Base-by-base conservation (phyloP, 225 moss, liverwort and hornwort genomes). In the Bryum argenteum region DNA sequence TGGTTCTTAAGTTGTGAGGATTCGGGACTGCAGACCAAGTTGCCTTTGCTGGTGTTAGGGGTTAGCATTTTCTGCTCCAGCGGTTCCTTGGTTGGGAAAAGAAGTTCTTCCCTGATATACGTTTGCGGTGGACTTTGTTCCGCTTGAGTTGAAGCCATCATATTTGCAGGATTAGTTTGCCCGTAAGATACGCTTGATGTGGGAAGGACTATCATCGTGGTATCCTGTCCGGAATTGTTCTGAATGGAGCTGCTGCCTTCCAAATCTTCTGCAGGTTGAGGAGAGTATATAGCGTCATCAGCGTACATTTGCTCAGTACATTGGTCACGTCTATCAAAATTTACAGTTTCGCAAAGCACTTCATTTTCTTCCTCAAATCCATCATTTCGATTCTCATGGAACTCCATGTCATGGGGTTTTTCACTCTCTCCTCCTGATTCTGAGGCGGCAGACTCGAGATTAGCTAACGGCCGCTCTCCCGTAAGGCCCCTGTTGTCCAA, bases 201-300 rank as follows among this genome's bases (percentile, higher is more conserved):
- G 18, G 85, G 85, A 41, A 85, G 77, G 58, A 82, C 80, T 58
- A 85, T 82, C 67, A 82, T 66, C 20, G 67, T 54, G 11, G 67
- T 74, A 50, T 77, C 74, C 58, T 47, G 79, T 42, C 53, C 63
- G 64, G 26, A 65, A 45, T 37, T 64, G 1, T 54, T 61, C 33
- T 74, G 40, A n/a, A 51, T 60, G 8, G 40, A 70, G 67, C 40
- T 71, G n/a, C 40, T 53, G 52, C 54, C 53, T 50, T 75, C 63
- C 15, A 52, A 42, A 11, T 70, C 70, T 37, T 74, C 54, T 19
- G 18, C 38, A 18, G 37, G 57, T 67, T 82, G 74, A 23, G 42
- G 43, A 43, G 22, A 22, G 43, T 47, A 43, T 40, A 18, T 57
- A 41, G 21, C 33, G 1, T 45, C 48, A 48, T 55, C 50, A 54